Percentiles rank a stretch among this genome's conserved stretches.
These are phyloP conservation scores for Colletotrichum lupini DNA, from an alignment of 2,329 filamentous ascomycete species.

Conservation along the genomic window DNA sequence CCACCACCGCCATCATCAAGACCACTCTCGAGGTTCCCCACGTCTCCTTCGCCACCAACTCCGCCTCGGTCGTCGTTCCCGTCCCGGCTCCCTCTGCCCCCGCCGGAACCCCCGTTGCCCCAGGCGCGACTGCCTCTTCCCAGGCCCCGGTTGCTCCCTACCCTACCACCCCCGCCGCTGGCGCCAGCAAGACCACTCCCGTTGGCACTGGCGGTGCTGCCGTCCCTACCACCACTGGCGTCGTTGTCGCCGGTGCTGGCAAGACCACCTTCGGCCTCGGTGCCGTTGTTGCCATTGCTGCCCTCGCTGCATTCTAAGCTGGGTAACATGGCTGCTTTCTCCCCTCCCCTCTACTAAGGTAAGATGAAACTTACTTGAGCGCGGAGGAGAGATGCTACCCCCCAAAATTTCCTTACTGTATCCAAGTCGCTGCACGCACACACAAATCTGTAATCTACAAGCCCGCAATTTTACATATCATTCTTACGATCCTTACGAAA, in stretches of 20 bases:
- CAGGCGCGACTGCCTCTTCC: slow-evolving; percentile 38
- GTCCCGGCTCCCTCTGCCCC: slow-evolving; percentile 52
- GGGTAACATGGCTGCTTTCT: background rate
- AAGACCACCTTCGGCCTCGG: slow-evolving; percentile 56
- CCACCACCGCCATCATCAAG: slow-evolving; percentile 60
- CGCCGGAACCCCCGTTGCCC: slow-evolving; percentile 39
- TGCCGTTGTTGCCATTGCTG: slow-evolving; percentile 56
- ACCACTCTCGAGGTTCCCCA: slow-evolving; percentile 65
- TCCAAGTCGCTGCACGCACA: slow-evolving; percentile 34
- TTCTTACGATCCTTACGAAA: slow-evolving; percentile 71
- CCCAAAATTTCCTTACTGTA: slow-evolving; percentile 39
- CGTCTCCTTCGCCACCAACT: slow-evolving; percentile 59
- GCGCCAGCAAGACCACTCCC: slow-evolving; percentile 39
- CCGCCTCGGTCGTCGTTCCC: slow-evolving; percentile 48
- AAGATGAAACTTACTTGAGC: slow-evolving; percentile 18
- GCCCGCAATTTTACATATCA: slow-evolving; percentile 45
- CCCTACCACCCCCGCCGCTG: slow-evolving; percentile 40
- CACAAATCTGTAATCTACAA: slow-evolving; percentile 33
- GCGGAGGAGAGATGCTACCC: slow-evolving; percentile 29
- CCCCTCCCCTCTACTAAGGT: slow-evolving; percentile 2
- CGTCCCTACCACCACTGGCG: slow-evolving; percentile 46
- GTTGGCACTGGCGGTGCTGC: slow-evolving; percentile 48
- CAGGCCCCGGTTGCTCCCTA: slow-evolving; percentile 36
- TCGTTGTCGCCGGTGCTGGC: slow-evolving; percentile 51
- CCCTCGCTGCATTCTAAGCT: slow-evolving; percentile 48